These are phyloP conservation scores for Sideroxylon spinosum DNA, from an alignment of 179 eudicot species.

Conservation along the genomic window DNA sequence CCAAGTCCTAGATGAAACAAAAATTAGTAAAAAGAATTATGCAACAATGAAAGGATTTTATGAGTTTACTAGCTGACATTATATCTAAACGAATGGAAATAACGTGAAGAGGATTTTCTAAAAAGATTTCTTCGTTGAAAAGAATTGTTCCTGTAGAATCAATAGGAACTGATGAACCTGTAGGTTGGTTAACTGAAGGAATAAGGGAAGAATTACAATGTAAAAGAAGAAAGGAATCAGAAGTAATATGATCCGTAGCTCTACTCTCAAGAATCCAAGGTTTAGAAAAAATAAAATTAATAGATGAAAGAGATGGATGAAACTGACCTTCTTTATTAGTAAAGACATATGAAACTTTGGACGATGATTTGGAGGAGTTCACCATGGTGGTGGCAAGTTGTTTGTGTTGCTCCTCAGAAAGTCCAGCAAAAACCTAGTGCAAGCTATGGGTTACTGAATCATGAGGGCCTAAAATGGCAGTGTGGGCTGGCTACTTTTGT, in stretches of 20 bases:
- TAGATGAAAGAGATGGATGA: neutral
- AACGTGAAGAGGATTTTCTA: too few species aligned
- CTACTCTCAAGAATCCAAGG: neutral
- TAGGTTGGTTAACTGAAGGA: too few species aligned
- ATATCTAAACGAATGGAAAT: too few species aligned
- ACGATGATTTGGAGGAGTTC: neutral
- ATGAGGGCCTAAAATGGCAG: neutral
- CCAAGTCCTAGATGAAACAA: neutral
- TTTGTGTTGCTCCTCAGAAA: neutral
- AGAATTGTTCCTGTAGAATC: too few species aligned
- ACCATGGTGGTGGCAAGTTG: neutral
- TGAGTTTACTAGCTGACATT: neutral
- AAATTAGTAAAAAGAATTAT: neutral
- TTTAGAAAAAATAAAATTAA: neutral
- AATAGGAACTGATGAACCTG: too few species aligned
- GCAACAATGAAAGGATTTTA: neutral
- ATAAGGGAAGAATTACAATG: neutral
- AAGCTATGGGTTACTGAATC: neutral
- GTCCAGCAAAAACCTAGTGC: neutral
- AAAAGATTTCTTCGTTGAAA: too few species aligned
- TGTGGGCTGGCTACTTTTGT: neutral
- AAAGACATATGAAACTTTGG: neutral
- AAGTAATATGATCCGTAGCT: neutral
- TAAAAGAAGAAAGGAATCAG: neutral
- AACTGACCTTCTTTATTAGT: neutral